Evolutionary conservation across 2,329 filamentous ascomycete species (phyloP).

Genomic region (Fusarium tjaetaba): DNA sequence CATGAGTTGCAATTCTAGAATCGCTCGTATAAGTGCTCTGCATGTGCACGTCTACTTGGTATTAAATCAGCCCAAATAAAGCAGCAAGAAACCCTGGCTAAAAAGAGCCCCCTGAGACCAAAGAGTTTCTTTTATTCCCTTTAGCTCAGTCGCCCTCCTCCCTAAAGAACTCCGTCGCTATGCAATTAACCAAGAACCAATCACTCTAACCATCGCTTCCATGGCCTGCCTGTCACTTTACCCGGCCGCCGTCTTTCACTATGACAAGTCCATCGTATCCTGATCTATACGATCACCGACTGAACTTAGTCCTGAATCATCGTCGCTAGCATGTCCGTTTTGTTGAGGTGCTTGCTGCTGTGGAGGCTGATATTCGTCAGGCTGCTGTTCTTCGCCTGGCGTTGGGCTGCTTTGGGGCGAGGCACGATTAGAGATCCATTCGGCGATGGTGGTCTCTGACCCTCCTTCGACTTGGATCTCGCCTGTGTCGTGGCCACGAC

Average conservation of each 20-base stretch:
- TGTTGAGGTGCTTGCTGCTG: constrained; percentile 27
- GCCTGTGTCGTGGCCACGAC: constrained; percentile 75
- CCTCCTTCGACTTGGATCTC: constrained; percentile 84
- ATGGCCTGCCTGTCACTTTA: not conserved
- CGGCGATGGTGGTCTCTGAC: constrained; percentile 48
- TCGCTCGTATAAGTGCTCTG: not conserved
- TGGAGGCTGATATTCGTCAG: constrained; percentile 3
- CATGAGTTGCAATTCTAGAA: not conserved
- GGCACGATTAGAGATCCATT: constrained; percentile 50
- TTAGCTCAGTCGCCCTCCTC: constrained; percentile 6
- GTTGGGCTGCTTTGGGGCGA: constrained; percentile 20
- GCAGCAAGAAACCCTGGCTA: not conserved
- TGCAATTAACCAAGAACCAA: constrained; percentile 34
- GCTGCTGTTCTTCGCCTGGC: constrained; percentile 12
- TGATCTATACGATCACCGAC: constrained; percentile 59
- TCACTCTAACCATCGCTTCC: not conserved
- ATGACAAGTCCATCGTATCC: constrained; percentile 59
- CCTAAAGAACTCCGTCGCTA: constrained; percentile 45
- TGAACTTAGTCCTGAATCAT: constrained; percentile 66
- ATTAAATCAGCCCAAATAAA: constrained; percentile 2
- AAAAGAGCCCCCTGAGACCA: constrained; percentile 5
- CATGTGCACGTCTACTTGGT: not conserved
- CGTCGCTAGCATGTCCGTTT: constrained; percentile 44
- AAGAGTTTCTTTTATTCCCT: constrained; percentile 13
- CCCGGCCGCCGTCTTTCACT: constrained; percentile 9